Base-by-base conservation (phyloP, 2,329 filamentous ascomycete species). In the Reticulascus tulasneorum region DNA sequence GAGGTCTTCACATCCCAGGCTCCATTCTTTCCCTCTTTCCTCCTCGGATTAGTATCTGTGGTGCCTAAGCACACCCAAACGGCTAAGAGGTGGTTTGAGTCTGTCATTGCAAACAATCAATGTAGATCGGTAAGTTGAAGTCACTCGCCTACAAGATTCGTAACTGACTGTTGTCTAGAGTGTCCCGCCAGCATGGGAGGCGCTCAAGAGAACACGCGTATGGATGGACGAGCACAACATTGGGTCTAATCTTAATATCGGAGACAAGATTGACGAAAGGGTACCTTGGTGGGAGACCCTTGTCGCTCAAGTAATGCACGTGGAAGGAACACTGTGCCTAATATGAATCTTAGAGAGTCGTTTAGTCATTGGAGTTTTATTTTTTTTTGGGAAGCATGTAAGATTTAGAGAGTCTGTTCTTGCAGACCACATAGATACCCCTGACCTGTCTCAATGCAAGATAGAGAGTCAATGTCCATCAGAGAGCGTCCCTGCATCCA, bases 281-380 rank as follows among this genome's bases (percentile, higher is more conserved):
- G 31, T 42, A 21, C 48, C 59, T 15, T 66, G 63, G 63, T 66
- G 63, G 63, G 63, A 66, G 48, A 37, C 42, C n/a, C 51, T 66
- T 37, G 59, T 66, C 13, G 42, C 42, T 22, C 50, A 46, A 30
- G 51, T 65, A 18, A 45, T 51, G 7, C 45, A 48, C 31, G 59
- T 60, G 44, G 30, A 48, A 37, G 60, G 64, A 40, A 56, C 58
- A 9, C 43, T 65, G 24, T 66, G 62, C 45, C 49, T 65, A 31
- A 65, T 62, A 21, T 66, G 48, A 55, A 18, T 29, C n/a, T n/a
- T n/a, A n/a, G n/a, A n/a, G n/a, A n/a, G n/a, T n/a, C n/a, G n/a
- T n/a, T n/a, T n/a, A n/a, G n/a, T n/a, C n/a, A n/a, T n/a, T n/a
- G n/a, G n/a, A n/a, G n/a, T n/a, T n/a, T n/a, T n/a, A n/a, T n/a